Evolutionary conservation across 768 basidiomycete genomes (phyloP), one percentile per base, ranked within the genome.

Genomic region (Serpula lacrymans): DNA sequence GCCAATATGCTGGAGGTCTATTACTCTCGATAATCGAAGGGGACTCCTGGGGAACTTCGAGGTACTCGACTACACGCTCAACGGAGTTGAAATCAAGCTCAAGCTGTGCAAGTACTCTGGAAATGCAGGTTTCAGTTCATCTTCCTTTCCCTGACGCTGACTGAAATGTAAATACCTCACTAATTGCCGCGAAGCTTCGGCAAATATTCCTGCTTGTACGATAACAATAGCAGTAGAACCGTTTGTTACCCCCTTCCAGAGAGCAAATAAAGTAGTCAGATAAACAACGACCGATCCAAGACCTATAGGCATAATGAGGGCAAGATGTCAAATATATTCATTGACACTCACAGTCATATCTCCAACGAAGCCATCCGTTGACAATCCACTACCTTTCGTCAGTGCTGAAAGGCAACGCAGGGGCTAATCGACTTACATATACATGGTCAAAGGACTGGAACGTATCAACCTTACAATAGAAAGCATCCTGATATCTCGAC

Each of bases 41-140:
- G 0, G 82, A 80, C 58, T 88, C 84, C 55, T 84, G 80, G 2
- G 76, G 72, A 6, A 84, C 71, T 25, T 75, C 73, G 14, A 85
- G 65, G 52, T 86, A 86, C 57, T 85, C 84, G 12, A 77, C 71
- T 17, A 86, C 79, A 42, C 85, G 77, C 51, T 88, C 84, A 2
- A 86, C 77, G 27, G 81, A 79, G 51, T 84, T 85, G 59, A 84
- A 85, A 50, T 85, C 82, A 10, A 85, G 70, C 53, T 85, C 84
- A 2, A 85, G 58, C 48, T 84, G 82, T 3, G 83, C 84, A 34
- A 76, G 73, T 7, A 85, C 82, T 48, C 79, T 78, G 44, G 6
- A 26, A 35, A 37, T 23, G 11, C n/a, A 21, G 12, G 24, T 13
- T 28, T 38, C 43, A 49, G 44, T 41, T 41, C 14, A n/a, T n/a